Base-by-base conservation (phyloP, 306 rosid species). In the Fragaria ananassa region DNA sequence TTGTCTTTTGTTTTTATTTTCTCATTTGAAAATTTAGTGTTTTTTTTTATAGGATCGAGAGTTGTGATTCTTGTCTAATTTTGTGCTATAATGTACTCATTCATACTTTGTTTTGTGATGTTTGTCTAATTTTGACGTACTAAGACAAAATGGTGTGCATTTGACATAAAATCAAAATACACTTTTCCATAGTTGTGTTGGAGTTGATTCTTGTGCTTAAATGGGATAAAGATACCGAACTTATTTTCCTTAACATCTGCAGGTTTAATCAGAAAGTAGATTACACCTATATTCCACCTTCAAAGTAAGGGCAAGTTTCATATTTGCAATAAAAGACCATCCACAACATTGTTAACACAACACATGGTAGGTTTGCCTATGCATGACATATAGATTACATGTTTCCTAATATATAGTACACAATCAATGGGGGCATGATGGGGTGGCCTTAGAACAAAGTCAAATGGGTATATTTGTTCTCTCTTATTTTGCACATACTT, bases 351-450 rank as follows among this genome's bases (percentile, higher is more conserved):
- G 31, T 39, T n/a, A 71, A n/a, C 64, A 57, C 12, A 42, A 42
- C 57, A 53, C 64, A 62, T 63, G 70, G 29, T 19, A 25, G 37
- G 47, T 76, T 76, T 73, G 78, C 19, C 69, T 71, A 71, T 64
- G 66, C 71, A 79, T 84, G 76, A 37, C 12, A 51, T 67, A n/a
- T 10, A 56, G 51, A 4, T 10, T 57, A 0, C 13, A n/a, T 57
- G n/a, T 42, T 21, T 65, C 53, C 62, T 42, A 37, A 64, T n/a
- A 75, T 53, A 39, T 60, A 81, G 90, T 85, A 86, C 88, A 85
- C 87, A 88, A 89, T 89, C 76, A 91, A 88, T 77, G 88, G 89
- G 89, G 70, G 80, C 68, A 91, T 89, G 95, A 89, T 89, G 93
- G 85, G 86, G 84, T 62, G 68, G 68, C 45, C 64, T 42, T 75